Evolutionary conservation across 176 grass and related monocot genomes (phyloP), one percentile per base, ranked within the genome.

Genomic region (Oropetium thomaeum): DNA sequence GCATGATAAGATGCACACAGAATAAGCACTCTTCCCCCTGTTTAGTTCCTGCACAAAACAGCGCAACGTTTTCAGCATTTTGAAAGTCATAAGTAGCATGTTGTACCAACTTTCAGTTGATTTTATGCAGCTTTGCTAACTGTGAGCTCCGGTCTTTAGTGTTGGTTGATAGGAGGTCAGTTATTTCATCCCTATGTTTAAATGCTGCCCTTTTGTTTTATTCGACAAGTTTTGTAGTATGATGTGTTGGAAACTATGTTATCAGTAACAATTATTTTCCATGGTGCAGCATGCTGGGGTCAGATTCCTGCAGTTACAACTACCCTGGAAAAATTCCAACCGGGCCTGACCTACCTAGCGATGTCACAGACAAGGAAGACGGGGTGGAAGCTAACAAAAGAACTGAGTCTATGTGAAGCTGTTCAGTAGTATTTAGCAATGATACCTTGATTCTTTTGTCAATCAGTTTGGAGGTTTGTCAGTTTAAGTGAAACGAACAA

Each of bases 111-210:
- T 65, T 77, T 11, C 9, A 13, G 35, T 74, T 53, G 23, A 13
- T 80, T 64, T 23, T 73, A 47, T 79, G 15, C 79, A 98, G 90
- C 68, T 94, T 98, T 39, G 75, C 69, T 14, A 94, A 98, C 47
- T 98, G 95, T 75, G 95, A 94, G 72, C 91, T 98, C 8, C 86
- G 91, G 28, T 84, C 91, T 3, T 70, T 98, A 81, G 89, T 98
- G 39, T 49, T 98, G 69, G 86, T 92, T 3, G 89, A 98, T 73
- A 92, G 86, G 65, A 94, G 95, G 89, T 94, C 48, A 64, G 65
- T 15, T 28, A 30, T 73, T 73, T 0, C 31, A 22, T 85, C 27
- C 64, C 0, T 22, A 20, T 40, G 4, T 37, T 25, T 6, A 0
- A 12, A 20, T 33, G 17, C 4, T 28, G 7, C 9, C 8, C 14